A percentile compares a stretch with the other conserved stretches of the same genome.
Evolutionary conservation across 805 yeast genomes (phyloP).

Genomic region (Candida easanensis): DNA sequence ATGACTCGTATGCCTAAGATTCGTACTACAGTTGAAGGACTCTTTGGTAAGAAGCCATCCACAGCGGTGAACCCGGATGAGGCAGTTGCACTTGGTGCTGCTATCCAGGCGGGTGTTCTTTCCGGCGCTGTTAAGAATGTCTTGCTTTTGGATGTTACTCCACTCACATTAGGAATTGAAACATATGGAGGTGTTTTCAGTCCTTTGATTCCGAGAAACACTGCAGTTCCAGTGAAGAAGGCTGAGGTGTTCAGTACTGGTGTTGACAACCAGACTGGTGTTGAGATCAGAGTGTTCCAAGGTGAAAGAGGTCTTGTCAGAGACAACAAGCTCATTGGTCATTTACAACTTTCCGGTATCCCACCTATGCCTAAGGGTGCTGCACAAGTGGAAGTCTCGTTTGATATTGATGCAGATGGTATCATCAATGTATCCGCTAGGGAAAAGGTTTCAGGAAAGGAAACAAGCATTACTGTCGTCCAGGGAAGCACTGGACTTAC

Average conservation of each 20-base stretch:
- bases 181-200: slow-evolving; percentile 83
- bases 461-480: slow-evolving; percentile 70
- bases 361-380: slow-evolving; percentile 78
- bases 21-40: slow-evolving; percentile 53
- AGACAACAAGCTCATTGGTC: slow-evolving; percentile 75
- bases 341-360: slow-evolving; percentile 67
- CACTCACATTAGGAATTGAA: slow-evolving; percentile 79
- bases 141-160: slow-evolving; percentile 76
- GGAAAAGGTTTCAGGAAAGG: slow-evolving; percentile 77
- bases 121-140: slow-evolving; percentile 83
- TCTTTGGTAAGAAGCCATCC: slow-evolving; percentile 65
- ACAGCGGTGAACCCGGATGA: slow-evolving; percentile 85
- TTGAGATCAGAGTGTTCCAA: slow-evolving; percentile 73
- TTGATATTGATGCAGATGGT: slow-evolving; percentile 82
- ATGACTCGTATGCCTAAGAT: slow-evolving; percentile 90
- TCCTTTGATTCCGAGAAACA: slow-evolving; percentile 73
- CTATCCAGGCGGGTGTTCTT: slow-evolving; percentile 83
- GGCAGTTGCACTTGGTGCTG: slow-evolving; percentile 90
- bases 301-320: slow-evolving; percentile 79
- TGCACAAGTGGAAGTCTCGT: slow-evolving; percentile 75
- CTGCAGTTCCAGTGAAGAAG: slow-evolving; percentile 73
- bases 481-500: slow-evolving; percentile 61
- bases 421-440: slow-evolving; percentile 77
- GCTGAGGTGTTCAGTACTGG: slow-evolving; percentile 78
- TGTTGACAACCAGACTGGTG: slow-evolving; percentile 83